Evolutionary conservation across 768 basidiomycete genomes (phyloP), one percentile per base, ranked within the genome.

Genomic region (Tubosaeta sp.): DNA sequence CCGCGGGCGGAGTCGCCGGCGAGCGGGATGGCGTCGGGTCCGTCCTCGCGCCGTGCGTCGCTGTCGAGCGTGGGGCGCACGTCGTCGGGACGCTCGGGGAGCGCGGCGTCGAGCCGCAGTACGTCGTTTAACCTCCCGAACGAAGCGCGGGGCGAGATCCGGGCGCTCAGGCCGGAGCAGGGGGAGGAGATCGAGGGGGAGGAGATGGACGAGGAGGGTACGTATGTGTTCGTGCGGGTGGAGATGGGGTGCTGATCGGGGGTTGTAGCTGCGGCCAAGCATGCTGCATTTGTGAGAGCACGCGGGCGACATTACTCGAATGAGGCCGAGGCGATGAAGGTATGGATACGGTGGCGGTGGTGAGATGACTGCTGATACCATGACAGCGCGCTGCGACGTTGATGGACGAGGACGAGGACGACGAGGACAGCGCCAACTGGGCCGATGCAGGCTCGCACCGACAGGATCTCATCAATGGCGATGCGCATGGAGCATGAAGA

Each of bases 291-390:
- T 61, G 76, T 91, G 31, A 80, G 81, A 58, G 90, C 89, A 22
- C 79, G 91, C 22, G 88, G 86, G 49, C 76, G 88, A 50, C 91
- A 93, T 63, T 93, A 93, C 60, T 91, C 90, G 6, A 92, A 93
- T 46, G 91, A 94, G 65, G 91, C 88, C 1, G 88, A 92, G 65
- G 91, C 90, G 16, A 92, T 94, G 91, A 92, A 92, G 83, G 90
- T 86, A 69, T 43, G 68, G 44, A 26, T 16, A 4, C 32, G 35
- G 43, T 35, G 5, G 9, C 5, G 37, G 14, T 35, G 45, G 14
- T 14, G 0, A 3, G 26, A 2, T 27, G 25, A 8, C 29, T 0
- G 51, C 6, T 31, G 22, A 11, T 6, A 53, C 59, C 22, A 43
- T 39, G 8, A 46, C 63, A 91, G 88, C 80, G 77, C 50, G 87